Percentiles rank a stretch among this genome's conserved stretches.
These are phyloP conservation scores for Holtermannia corniformis DNA, from an alignment of 768 basidiomycete species.

Conservation along the genomic window DNA sequence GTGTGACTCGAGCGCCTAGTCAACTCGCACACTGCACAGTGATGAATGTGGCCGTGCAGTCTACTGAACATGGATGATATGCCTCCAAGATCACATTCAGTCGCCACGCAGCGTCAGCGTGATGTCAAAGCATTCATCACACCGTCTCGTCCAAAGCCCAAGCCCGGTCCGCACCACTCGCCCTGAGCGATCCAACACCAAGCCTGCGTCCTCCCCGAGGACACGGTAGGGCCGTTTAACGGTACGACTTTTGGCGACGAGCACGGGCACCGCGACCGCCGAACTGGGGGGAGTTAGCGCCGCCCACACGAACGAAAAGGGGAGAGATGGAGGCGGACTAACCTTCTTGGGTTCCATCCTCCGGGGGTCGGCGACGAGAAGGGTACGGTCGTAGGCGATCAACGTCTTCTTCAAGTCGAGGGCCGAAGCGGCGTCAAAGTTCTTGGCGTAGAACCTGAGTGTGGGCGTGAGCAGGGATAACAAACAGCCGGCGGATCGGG, in stretches of 20 bases:
- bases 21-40: too few species aligned
- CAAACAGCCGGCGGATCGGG: background rate
- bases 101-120: too few species aligned
- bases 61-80: too few species aligned
- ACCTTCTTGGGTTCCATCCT: slow-evolving; percentile 99
- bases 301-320: background rate
- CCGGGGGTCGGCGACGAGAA: slow-evolving; percentile 52
- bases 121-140: too few species aligned
- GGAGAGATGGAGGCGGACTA: background rate
- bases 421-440: slow-evolving; percentile 92
- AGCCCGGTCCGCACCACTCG: too few species aligned
- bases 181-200: background rate
- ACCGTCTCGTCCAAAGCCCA: too few species aligned
- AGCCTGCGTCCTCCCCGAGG: background rate
- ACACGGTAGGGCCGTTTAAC: slow-evolving; percentile 15
- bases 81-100: too few species aligned
- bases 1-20: too few species aligned
- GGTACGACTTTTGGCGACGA: slow-evolving; percentile 77
- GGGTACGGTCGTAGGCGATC: slow-evolving; percentile 73
- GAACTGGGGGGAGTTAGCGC: slow-evolving; percentile 49
- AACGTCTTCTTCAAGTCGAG: slow-evolving; percentile 98
- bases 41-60: too few species aligned
- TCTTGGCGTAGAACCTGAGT: slow-evolving; percentile 70
- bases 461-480: background rate
- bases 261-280: slow-evolving; percentile 97